Evolutionary conservation across 495 filamentous ascomycete genomes (phyloP).

Genomic region (Ascodesmis nigricans): DNA sequence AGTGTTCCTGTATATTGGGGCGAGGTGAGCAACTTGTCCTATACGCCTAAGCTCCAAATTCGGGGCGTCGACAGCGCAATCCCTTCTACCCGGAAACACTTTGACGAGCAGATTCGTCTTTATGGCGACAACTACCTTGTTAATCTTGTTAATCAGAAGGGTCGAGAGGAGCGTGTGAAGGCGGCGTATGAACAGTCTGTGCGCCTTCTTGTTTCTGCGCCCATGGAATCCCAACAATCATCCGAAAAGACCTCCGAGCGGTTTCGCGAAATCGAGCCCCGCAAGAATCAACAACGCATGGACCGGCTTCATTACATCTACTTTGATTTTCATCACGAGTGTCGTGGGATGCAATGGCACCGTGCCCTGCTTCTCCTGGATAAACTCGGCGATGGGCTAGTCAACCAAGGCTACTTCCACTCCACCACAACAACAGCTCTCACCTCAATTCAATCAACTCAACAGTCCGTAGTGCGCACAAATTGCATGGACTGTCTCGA

Average conservation of each 20-base stretch:
- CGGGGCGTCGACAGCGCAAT: constrained; percentile 64
- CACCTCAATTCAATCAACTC: constrained; percentile 21
- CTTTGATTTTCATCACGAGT: constrained; percentile 97
- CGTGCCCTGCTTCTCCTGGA: constrained; percentile 70
- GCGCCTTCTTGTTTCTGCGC: constrained; percentile 44
- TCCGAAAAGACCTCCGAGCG: constrained; percentile 50
- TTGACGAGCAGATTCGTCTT: constrained; percentile 69
- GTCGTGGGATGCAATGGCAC: constrained; percentile 82
- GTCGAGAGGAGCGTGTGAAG: constrained; percentile 69
- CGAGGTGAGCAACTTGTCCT: constrained; percentile 74
- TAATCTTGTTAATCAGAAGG: constrained; percentile 88
- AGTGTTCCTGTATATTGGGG: constrained; percentile 91
- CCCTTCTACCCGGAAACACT: constrained; percentile 59
- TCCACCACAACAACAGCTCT: constrained; percentile 42
- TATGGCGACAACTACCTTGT: constrained; percentile 95
- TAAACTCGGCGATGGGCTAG: constrained; percentile 46
- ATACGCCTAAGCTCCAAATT: constrained; percentile 72
- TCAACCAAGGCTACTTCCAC: constrained; percentile 73
- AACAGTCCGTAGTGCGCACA: constrained; percentile 75
- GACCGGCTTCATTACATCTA: constrained; percentile 86
- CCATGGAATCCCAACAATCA: constrained; percentile 37
- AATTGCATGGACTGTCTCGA: constrained; percentile 99
- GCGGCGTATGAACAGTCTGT: constrained; percentile 79
- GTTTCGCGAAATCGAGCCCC: constrained; percentile 52
- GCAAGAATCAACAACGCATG: constrained; percentile 34